Evolutionary conservation across 176 grass and related monocot species (phyloP).

Genomic region (Cenchrus fungigraminus): DNA sequence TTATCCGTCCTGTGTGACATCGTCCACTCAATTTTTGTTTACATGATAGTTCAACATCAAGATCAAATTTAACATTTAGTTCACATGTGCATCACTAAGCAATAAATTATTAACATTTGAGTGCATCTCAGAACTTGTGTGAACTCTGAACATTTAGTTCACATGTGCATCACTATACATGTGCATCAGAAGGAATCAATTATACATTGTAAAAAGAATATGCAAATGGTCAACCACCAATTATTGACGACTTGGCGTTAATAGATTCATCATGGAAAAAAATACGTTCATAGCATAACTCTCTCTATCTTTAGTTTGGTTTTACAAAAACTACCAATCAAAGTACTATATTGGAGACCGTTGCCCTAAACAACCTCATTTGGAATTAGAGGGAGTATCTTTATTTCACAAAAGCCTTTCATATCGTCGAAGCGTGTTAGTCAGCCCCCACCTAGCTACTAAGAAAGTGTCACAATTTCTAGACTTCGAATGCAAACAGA

Average conservation of each 20-base stretch:
- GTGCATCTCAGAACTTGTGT: too few species aligned
- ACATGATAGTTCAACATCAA: too few species aligned
- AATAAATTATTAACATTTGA: too few species aligned
- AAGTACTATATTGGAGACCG: neutral
- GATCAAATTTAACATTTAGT: too few species aligned
- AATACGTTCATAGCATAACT: neutral
- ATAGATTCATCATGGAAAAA: neutral
- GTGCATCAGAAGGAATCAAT: too few species aligned
- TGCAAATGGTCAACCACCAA: too few species aligned
- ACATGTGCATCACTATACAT: too few species aligned
- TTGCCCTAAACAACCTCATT: neutral
- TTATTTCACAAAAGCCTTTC: neutral
- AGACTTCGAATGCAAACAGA: neutral
- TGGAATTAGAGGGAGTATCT: neutral
- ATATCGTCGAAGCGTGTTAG: neutral
- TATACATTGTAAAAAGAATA: too few species aligned
- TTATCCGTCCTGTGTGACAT: too few species aligned
- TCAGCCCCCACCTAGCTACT: neutral
- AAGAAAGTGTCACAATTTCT: neutral
- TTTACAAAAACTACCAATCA: neutral
- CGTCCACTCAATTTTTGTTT: too few species aligned
- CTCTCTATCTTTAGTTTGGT: neutral
- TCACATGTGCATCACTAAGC: too few species aligned
- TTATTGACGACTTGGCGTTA: neutral
- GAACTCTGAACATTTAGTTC: too few species aligned